A percentile compares a stretch with the other conserved stretches of the same genome.
phyloP scores from a whole-genome alignment of 495 filamentous ascomycete species.

The Penicillium daleae region DNA sequence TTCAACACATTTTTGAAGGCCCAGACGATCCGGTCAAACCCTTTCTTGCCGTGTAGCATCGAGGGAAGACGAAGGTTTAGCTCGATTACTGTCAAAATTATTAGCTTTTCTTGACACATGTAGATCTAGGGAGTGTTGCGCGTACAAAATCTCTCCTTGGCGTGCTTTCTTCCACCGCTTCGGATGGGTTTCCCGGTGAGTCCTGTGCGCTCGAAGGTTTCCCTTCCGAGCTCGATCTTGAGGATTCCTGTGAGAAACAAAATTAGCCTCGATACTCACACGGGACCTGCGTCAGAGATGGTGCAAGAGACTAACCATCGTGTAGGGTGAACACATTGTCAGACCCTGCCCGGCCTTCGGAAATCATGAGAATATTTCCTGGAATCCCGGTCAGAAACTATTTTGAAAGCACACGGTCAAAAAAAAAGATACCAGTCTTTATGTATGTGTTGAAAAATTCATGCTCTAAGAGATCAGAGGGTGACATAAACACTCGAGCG shows the following conservation, averaged over 20 bases:
- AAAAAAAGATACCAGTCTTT: conserved; percentile 66
- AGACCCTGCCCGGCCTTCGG: conserved; percentile 76
- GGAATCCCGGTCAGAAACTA: conserved; percentile 11
- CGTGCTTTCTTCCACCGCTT: conserved; percentile 61
- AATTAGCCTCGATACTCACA: not conserved
- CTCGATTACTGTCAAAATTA: conserved; percentile 65
- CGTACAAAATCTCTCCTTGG: conserved; percentile 61
- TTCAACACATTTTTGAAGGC: conserved; percentile 83
- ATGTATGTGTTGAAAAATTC: conserved; percentile 88
- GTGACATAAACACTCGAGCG: conserved; percentile 72
- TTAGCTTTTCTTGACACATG: conserved; percentile 9
- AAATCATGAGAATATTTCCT: conserved; percentile 92
- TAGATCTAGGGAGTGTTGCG: not conserved
- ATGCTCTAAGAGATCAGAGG: conserved; percentile 69
- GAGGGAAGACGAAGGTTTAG: conserved; percentile 76
- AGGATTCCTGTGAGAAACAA: too few relatives aligned
- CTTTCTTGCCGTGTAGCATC: conserved; percentile 91
- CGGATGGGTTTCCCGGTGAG: conserved; percentile 73
- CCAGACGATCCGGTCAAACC: conserved; percentile 82
- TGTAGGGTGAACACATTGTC: conserved; percentile 78
- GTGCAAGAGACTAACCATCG: conserved; percentile 56
- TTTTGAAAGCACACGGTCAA: too few relatives aligned
- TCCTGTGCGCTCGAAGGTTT: conserved; percentile 83
- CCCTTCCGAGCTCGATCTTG: conserved; percentile 77
- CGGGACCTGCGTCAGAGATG: too few relatives aligned